Evolutionary conservation across 768 basidiomycete genomes (phyloP), one percentile per base, ranked within the genome.

Genomic region (Suillus subluteus): DNA sequence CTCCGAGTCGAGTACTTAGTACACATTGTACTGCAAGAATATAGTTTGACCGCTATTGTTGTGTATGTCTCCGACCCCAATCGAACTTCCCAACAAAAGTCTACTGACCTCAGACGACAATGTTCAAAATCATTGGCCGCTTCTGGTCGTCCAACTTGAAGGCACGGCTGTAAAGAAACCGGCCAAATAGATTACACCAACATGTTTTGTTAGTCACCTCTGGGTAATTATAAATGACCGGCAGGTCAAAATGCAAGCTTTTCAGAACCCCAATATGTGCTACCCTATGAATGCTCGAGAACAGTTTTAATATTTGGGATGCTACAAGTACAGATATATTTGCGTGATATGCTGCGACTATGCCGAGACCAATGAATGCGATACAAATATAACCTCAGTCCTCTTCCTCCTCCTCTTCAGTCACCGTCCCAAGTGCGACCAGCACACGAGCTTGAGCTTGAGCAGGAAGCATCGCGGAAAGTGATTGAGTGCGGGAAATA

Each of bases 391-490:
- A 26, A 38, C n/a, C 11, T 56, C 55, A n/a, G 18, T 21, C 32
- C 35, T 35, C 11, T 56, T 56, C 21, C 11, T 41, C 26, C 16
- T 43, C 59, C 6, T 6, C 37, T 58, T 58, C 58, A 5, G 59
- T 7, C 11, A 61, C 59, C 18, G 30, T 43, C 18, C 26, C 59
- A 61, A 61, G 59, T 11, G 59, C 26, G 18, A 11, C 7, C 40
- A 61, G 30, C 11, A 61, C 59, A 11, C 41, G 41, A 13, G 18
- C 40, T 30, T 30, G 40, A 43, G 40, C 59, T 61, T 30, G 18
- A 26, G 59, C 41, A 7, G 59, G 41, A 43, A 61, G 59, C 18
- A 61, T 61, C 26, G 41, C 6, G 18, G 40, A 41, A 61, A 61
- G 59, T 21, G 59, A 61, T 61, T 30, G 26, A 18, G 40, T 43